Evolutionary conservation across 2,329 filamentous ascomycete genomes (phyloP).

Genomic region (Penicillium paneum): DNA sequence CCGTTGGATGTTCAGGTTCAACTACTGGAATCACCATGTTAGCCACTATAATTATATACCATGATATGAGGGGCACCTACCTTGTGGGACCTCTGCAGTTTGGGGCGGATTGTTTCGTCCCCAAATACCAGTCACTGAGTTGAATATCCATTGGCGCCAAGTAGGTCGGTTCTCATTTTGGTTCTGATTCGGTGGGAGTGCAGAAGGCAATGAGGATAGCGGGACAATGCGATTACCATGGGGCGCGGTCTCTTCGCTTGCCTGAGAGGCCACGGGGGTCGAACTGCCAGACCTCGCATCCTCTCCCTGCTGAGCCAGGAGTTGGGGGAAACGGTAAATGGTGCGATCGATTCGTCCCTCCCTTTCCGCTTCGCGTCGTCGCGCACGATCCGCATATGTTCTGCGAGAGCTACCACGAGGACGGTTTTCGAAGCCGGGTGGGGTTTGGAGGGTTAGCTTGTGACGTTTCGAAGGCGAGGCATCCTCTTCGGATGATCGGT

Average conservation of each 20-base stretch:
- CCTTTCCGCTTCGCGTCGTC: slow-evolving; percentile 29
- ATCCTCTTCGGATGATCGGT: neutral
- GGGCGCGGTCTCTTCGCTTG: neutral
- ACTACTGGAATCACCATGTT: neutral
- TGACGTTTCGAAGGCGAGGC: neutral
- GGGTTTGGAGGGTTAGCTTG: neutral
- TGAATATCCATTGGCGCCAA: slow-evolving; percentile 16
- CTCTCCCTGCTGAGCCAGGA: slow-evolving; percentile 31
- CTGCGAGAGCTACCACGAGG: slow-evolving; percentile 17
- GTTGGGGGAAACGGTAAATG: slow-evolving; percentile 32
- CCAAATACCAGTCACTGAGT: slow-evolving; percentile 17
- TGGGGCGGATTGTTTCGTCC: slow-evolving; percentile 6
- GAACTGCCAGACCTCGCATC: slow-evolving; percentile 13
- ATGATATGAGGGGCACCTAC: neutral
- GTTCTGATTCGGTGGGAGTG: neutral
- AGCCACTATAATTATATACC: neutral
- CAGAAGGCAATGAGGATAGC: slow-evolving; percentile 1
- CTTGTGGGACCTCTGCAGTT: neutral
- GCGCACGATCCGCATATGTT: slow-evolving; percentile 32
- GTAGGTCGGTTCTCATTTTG: neutral
- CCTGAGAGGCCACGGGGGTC: neutral
- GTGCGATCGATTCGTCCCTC: slow-evolving; percentile 35
- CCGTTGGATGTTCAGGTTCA: neutral
- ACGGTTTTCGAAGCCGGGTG: slow-evolving; percentile 4
- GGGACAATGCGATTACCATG: neutral